Evolutionary conservation across 2,329 filamentous ascomycete genomes (phyloP), one percentile per base, ranked within the genome.

Genomic region (Penicillium sumatraense): DNA sequence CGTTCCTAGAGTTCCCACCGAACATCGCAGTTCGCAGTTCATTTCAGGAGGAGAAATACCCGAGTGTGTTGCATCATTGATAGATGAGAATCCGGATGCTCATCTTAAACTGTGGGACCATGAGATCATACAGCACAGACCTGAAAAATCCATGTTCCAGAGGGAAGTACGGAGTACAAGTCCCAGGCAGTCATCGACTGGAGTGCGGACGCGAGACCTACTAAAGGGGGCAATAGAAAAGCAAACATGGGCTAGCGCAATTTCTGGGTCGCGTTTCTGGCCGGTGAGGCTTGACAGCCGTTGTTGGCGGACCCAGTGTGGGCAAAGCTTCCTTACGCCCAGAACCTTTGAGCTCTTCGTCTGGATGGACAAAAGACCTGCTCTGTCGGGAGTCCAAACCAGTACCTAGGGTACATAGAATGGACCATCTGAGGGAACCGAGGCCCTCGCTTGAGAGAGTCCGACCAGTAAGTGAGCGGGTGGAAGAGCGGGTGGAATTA

Each of bases 261-360:
- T 47, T 45, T 58, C 41, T 56, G 51, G 51, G 49, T 56, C 42
- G 49, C 49, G 45, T 56, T 51, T 31, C 57, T 38, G 29, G 51
- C 40, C 16, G 42, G 29, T 38, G 42, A 54, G 52, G 51, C 35
- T 51, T 65, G 62, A 64, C 62, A 65, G 61, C 62, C 61, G 62
- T 65, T 65, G 51, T 27, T 53, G 47, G 46, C 41, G 48, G 45
- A 49, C 55, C 53, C 49, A 36, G 26, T 54, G 42, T 27, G 50
- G 44, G 48, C 41, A 57, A 63, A 60, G 38, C 38, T 42, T 42
- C 58, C 57, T 64, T 61, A 44, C 48, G 49, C 42, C 45, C 26
- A 51, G 23, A 46, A 18, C 29, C 40, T 48, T 16, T 46, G 41
- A 56, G 13, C 21, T 47, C 24, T 50, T 29, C 33, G 27, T 33